Evolutionary conservation across 2,329 filamentous ascomycete species (phyloP).

Genomic region (Fusarium haematococcum): DNA sequence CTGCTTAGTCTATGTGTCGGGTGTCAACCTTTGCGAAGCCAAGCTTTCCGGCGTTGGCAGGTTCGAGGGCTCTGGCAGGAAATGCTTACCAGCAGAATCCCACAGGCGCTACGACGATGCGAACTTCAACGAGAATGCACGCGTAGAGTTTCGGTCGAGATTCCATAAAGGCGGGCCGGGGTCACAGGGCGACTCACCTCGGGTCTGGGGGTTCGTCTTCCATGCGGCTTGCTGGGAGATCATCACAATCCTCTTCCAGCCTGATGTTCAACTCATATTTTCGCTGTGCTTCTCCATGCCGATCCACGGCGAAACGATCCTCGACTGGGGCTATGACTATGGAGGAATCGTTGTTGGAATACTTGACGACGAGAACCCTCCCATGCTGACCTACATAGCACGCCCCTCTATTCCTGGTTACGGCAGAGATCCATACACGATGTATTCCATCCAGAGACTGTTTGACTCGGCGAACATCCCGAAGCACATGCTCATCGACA

Average conservation of each 20-base stretch:
- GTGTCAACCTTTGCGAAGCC: not conserved
- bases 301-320: not conserved
- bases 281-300: conserved; percentile 16
- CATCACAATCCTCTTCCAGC: not conserved
- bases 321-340: conserved; percentile 22
- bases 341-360: not conserved
- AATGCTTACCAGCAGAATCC: not conserved
- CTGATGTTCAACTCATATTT: not conserved
- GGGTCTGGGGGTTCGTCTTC: conserved; percentile 15
- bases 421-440: not conserved
- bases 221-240: conserved; percentile 22
- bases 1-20: not conserved
- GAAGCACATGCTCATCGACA: not conserved
- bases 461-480: not conserved
- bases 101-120: not conserved
- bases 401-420: not conserved
- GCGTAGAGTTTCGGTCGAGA: not conserved
- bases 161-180: not conserved
- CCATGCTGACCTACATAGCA: not conserved
- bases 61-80: not conserved
- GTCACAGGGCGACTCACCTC: not conserved
- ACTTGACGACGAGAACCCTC: not conserved
- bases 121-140: not conserved
- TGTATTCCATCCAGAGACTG: not conserved
- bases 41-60: not conserved